phyloP scores from a whole-genome alignment of 2,329 filamentous ascomycete genomes.

The Metarhizium sp. region DNA sequence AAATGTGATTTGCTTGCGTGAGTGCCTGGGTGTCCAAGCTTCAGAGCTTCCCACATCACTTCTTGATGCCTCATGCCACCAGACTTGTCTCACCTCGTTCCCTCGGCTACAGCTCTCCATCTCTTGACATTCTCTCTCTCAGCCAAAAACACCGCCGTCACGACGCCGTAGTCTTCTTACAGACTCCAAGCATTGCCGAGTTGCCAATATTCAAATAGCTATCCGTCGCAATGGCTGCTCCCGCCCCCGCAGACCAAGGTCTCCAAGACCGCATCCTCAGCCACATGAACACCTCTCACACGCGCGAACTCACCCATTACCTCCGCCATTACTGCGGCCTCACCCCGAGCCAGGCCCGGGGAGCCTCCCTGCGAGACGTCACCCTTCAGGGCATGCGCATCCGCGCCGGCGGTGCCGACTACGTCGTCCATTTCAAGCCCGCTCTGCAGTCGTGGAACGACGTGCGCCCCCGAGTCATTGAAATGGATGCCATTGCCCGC shows the following conservation, averaged over 20 bases:
- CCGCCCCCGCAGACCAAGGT: conserved; percentile 12
- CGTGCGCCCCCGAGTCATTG: conserved; percentile 59
- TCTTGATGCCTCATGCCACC: too few relatives aligned
- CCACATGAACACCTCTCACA: conserved; percentile 85
- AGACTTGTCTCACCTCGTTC: too few relatives aligned
- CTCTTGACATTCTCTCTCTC: too few relatives aligned
- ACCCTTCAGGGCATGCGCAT: conserved; percentile 55
- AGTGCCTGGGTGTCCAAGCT: too few relatives aligned
- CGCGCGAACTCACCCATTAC: conserved; percentile 64
- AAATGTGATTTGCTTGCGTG: too few relatives aligned
- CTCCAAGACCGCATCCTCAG: conserved; percentile 40
- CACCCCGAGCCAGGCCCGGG: conserved; percentile 38
- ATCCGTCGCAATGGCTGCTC: background rate
- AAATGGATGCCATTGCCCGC: conserved; percentile 54
- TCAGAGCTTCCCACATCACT: too few relatives aligned
- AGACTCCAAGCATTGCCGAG: too few relatives aligned
- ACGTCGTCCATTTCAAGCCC: conserved; percentile 56
- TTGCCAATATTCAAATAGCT: background rate
- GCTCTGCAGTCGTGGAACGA: conserved; percentile 61
- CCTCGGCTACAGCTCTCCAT: too few relatives aligned
- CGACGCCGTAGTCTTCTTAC: too few relatives aligned
- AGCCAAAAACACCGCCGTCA: background rate
- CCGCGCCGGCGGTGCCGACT: conserved; percentile 32
- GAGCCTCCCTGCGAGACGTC: conserved; percentile 53
- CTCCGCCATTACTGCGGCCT: conserved; percentile 62